Evolutionary conservation across 495 filamentous ascomycete species (phyloP).

Genomic region (Aspergillus funiculosus): DNA sequence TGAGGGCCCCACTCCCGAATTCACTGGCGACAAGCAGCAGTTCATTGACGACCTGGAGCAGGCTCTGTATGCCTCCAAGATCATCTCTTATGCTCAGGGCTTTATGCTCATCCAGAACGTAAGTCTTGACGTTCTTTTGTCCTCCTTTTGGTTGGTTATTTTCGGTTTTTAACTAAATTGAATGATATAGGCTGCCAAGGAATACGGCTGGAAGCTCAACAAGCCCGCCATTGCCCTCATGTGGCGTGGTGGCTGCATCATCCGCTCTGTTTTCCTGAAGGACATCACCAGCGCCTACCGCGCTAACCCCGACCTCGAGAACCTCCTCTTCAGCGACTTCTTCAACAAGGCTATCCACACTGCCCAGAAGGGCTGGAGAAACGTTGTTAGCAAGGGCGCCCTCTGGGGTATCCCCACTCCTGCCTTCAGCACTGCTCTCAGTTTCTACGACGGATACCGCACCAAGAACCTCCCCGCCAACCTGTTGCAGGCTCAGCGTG

Average conservation of each 20-base stretch:
- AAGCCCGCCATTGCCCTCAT: constrained; percentile 99
- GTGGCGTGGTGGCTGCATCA: constrained; percentile 99
- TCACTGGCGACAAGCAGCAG: constrained; percentile 82
- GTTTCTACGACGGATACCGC: constrained; percentile 98
- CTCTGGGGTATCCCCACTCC: constrained; percentile 92
- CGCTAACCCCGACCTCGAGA: constrained; percentile 90
- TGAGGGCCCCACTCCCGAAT: constrained; percentile 66
- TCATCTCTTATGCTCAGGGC: constrained; percentile 98
- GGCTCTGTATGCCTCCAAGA: constrained; percentile 98
- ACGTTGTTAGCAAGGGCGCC: constrained; percentile 85
- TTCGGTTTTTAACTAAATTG: not conserved
- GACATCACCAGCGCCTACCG: constrained; percentile 98
- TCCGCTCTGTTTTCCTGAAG: constrained; percentile 99
- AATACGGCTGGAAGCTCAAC: constrained; percentile 97
- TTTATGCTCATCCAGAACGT: constrained; percentile 99
- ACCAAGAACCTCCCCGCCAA: constrained; percentile 94
- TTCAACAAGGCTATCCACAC: constrained; percentile 98
- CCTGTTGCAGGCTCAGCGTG: constrained; percentile 94
- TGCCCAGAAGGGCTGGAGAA: constrained; percentile 92
- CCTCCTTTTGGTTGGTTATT: not conserved
- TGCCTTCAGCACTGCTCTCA: constrained; percentile 90
- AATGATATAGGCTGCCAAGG: constrained; percentile 69
- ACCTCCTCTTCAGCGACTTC: constrained; percentile 96
- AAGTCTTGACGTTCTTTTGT: constrained; percentile 29
- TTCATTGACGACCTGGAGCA: constrained; percentile 97